Conservation (phyloP, 2,329 filamentous ascomycete genomes). For the Penicillium sp. region DNA sequence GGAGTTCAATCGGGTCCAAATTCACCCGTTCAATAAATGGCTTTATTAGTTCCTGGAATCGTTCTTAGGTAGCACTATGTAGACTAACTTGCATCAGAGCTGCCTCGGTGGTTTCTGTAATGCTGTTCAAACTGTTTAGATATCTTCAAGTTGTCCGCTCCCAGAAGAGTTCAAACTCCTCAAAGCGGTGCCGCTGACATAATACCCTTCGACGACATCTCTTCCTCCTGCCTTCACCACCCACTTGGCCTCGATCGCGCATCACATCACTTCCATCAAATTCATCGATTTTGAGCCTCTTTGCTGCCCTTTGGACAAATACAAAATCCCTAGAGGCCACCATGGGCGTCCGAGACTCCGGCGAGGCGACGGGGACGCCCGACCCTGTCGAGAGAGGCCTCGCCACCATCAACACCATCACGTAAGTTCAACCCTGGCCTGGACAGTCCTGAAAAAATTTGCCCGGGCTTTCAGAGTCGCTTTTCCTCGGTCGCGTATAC, state of each 20-base stretch:
- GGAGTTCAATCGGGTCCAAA: neutral
- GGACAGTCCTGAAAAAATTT: conserved; percentile 9
- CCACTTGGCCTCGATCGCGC: conserved; percentile 12
- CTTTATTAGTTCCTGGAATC: too few relatives aligned
- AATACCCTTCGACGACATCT: neutral
- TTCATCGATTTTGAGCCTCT: conserved; percentile 21
- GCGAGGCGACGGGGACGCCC: conserved; percentile 57
- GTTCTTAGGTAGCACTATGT: neutral
- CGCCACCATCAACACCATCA: conserved; percentile 81
- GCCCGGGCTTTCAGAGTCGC: conserved; percentile 1
- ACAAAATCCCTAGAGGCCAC: conserved; percentile 14
- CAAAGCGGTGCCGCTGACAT: conserved; percentile 5
- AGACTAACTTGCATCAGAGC: neutral
- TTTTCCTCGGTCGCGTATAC: conserved; percentile 40
- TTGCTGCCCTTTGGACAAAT: neutral
- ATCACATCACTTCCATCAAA: conserved; percentile 16
- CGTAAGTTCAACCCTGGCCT: conserved; percentile 54
- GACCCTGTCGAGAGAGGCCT: conserved; percentile 72
- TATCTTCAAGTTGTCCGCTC: neutral
- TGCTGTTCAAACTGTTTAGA: neutral
- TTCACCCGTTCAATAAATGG: neutral
- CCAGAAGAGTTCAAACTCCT: neutral
- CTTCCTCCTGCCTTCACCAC: conserved; percentile 13
- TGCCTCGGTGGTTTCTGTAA: too few relatives aligned
- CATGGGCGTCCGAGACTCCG: conserved; percentile 60